Conservation (phyloP, 2,329 filamentous ascomycete genomes). For the Aureobasidium pullulans region DNA sequence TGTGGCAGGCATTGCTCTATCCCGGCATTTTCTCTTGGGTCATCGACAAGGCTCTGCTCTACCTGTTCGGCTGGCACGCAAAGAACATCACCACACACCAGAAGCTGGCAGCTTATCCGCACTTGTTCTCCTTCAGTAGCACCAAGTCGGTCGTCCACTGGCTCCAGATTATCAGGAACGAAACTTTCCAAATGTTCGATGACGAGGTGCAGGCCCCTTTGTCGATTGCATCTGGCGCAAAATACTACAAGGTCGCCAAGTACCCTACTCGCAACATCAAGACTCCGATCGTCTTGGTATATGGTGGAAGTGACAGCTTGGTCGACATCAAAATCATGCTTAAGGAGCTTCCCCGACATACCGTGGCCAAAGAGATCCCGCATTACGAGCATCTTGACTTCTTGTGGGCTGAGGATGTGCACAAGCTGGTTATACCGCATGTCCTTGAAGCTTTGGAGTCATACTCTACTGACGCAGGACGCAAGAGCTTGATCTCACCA, state of each 20-base stretch:
- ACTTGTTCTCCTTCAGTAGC: constrained; percentile 93
- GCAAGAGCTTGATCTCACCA: constrained; percentile 1
- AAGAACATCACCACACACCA: constrained; percentile 77
- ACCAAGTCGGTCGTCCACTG: constrained; percentile 97
- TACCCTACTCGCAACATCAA: constrained; percentile 97
- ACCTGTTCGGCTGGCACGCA: constrained; percentile 85
- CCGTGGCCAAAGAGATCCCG: constrained; percentile 75
- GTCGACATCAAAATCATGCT: constrained; percentile 93
- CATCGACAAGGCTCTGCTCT: constrained; percentile 73
- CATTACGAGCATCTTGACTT: constrained; percentile 98
- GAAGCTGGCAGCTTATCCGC: constrained; percentile 90
- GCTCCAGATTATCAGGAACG: constrained; percentile 98
- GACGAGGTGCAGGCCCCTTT: constrained; percentile 80
- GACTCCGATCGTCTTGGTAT: constrained; percentile 87
- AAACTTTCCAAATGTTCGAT: constrained; percentile 97
- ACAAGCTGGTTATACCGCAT: constrained; percentile 78
- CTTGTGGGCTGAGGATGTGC: constrained; percentile 82
- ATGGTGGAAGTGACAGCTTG: constrained; percentile 86
- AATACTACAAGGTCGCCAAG: constrained; percentile 92
- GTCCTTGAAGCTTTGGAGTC: constrained; percentile 82
- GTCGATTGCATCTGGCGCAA: constrained; percentile 60
- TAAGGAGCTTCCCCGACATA: constrained; percentile 75
- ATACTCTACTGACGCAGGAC: constrained; percentile 34
- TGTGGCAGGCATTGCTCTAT: constrained; percentile 96
- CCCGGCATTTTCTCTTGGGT: constrained; percentile 84